Base-by-base conservation (phyloP, 2,329 filamentous ascomycete species). In the Trichophyton equinum region DNA sequence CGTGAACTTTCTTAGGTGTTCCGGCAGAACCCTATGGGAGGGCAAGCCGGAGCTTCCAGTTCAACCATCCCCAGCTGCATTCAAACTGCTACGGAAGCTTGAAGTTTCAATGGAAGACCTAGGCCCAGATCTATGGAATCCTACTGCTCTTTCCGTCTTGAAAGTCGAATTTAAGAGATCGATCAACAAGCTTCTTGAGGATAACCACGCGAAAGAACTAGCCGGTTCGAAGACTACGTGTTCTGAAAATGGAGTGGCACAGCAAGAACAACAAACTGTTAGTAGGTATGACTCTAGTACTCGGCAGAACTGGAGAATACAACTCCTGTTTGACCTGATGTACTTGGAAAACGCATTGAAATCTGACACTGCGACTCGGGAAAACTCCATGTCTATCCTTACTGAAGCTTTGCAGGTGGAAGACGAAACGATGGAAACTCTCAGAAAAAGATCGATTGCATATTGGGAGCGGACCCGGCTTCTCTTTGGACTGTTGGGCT, bases 391-490 rank as follows among this genome's bases (percentile, higher is more conserved):
- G n/a, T 46, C 58, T 49, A 18, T 18, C 15, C 30, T 62, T 33
- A 5, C 30, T 8, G 18, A 58, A 4, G 53, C 42, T 11, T 36
- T 64, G 33, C n/a, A 53, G 33, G 27, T 61, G 22, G 22, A 13
- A 7, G 22, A 33, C 2, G 44, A 57, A 11, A 42, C 15, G 9
- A 46, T 59, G 46, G 60, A 59, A 18, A 57, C 13, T 36, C 25
- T 64, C 36, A 53, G 30, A 25, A 57, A 18, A 13, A 38, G 46
- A 8, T 60, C 61, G 4, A 27, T 80, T 53, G 89, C 91, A 58
- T 95, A 94, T 72, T 94, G 89, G 84, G 89, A 87, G 76, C 84
- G 87, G 68, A 94, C 88, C 9, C 86, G 82, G 71, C 73, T 96
- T 64, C 73, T 96, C 27, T 96, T 96, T 74, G 90, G 88, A 1